phyloP scores from a whole-genome alignment of 352 stramenopile species.

The Pythium apleroticum region DNA sequence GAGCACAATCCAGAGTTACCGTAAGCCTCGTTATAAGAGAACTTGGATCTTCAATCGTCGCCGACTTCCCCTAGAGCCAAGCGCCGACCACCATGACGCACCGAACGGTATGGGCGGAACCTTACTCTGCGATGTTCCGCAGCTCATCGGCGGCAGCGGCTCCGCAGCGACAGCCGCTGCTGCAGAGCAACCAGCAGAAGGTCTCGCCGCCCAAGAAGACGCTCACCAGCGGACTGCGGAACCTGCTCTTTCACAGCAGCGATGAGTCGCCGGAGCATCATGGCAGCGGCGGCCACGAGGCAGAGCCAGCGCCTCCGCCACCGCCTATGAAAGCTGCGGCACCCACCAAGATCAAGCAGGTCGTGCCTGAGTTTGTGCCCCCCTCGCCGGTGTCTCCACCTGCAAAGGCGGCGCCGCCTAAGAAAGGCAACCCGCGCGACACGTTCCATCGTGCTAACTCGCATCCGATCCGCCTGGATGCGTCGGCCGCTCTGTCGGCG shows the following conservation, averaged over 20 bases:
- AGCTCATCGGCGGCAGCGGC: slow-evolving; percentile 1
- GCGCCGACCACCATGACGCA: background rate
- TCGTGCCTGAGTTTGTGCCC: slow-evolving; percentile 1
- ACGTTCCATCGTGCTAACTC: slow-evolving; percentile 21
- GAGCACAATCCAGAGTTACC: background rate
- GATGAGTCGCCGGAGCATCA: slow-evolving; percentile 5
- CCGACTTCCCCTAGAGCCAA: background rate
- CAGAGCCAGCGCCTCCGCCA: background rate
- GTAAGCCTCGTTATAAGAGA: background rate
- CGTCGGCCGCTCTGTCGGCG: slow-evolving; percentile 14
- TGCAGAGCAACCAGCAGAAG: slow-evolving; percentile 7
- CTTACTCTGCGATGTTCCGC: slow-evolving; percentile 14
- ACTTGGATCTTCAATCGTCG: background rate
- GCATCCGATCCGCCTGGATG: slow-evolving; percentile 19
- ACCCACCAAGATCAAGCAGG: slow-evolving; percentile 1
- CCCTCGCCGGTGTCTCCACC: background rate
- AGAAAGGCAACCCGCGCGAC: slow-evolving; percentile 13
- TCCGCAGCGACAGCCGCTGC: slow-evolving; percentile 11
- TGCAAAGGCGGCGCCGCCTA: background rate
- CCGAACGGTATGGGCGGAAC: background rate
- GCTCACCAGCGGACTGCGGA: slow-evolving; percentile 2
- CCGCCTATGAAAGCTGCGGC: background rate
- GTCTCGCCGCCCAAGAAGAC: slow-evolving; percentile 3
- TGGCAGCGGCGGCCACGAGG: background rate
- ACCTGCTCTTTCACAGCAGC: slow-evolving; percentile 12